Conservation (phyloP, 2,329 filamentous ascomycete genomes). For the Sodiomyces alkalinus region DNA sequence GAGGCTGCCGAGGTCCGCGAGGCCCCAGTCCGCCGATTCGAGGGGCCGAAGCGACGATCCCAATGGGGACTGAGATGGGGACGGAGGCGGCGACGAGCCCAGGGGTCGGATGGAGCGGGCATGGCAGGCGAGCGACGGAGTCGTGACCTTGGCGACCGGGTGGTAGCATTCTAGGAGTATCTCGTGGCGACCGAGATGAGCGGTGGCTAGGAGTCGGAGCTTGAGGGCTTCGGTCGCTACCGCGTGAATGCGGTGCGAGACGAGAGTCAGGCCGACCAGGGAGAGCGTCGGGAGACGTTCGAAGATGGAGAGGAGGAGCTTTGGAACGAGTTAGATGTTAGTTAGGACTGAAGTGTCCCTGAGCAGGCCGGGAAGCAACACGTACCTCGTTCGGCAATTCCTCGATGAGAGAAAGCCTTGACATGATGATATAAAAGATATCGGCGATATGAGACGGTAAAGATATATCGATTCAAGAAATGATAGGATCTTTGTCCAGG, state of each 20-base stretch:
- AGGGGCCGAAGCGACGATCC: too few relatives aligned
- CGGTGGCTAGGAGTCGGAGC: conserved; percentile 43
- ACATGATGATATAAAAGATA: conserved; percentile 5
- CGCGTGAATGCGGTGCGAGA: conserved; percentile 48
- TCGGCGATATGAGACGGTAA: conserved; percentile 1
- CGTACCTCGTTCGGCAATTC: conserved; percentile 19
- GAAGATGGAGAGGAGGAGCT: conserved; percentile 37
- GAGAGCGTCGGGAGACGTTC: conserved; percentile 28
- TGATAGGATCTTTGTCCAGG: too few relatives aligned
- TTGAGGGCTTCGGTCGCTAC: conserved; percentile 49
- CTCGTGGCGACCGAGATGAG: conserved; percentile 43
- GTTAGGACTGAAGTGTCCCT: conserved; percentile 1
- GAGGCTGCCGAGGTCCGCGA: conserved; percentile 33
- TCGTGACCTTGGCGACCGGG: conserved; percentile 51
- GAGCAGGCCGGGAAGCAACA: background rate
- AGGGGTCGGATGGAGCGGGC: conserved; percentile 50
- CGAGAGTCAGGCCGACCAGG: conserved; percentile 40
- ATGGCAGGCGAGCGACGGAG: conserved; percentile 52
- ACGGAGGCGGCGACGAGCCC: too few relatives aligned
- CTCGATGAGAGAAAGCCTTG: conserved; percentile 9
- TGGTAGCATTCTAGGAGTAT: conserved; percentile 69
- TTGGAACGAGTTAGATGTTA: background rate
- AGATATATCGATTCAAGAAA: too few relatives aligned
- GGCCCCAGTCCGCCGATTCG: conserved; percentile 5
- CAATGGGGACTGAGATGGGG: too few relatives aligned